Evolutionary conservation across 2,329 filamentous ascomycete genomes (phyloP).

Genomic region (Monilinia laxa): DNA sequence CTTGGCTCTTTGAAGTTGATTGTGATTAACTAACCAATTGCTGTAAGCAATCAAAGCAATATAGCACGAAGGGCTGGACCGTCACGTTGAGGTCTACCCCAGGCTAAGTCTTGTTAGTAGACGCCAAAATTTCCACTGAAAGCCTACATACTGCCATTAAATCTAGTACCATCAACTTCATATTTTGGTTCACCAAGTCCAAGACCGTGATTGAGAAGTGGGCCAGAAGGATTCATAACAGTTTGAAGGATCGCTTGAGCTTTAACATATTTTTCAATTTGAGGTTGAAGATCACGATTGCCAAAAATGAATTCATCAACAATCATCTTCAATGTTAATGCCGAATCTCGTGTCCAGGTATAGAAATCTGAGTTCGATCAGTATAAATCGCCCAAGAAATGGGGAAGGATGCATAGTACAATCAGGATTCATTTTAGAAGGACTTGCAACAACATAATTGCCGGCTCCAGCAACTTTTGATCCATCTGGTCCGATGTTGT

Average conservation of each 20-base stretch:
- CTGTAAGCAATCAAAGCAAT: slow-evolving; percentile 71
- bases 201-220: slow-evolving; percentile 44
- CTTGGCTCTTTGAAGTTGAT: slow-evolving; percentile 45
- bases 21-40: slow-evolving; percentile 68
- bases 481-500: slow-evolving; percentile 56
- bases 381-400: not conserved
- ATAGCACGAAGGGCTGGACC: slow-evolving; percentile 75
- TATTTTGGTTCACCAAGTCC: slow-evolving; percentile 73
- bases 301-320: slow-evolving; percentile 63
- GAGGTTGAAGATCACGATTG: slow-evolving; percentile 46
- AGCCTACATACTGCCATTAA: slow-evolving; percentile 49
- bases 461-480: slow-evolving; percentile 49
- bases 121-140: not conserved
- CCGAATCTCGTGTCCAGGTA: slow-evolving; percentile 75
- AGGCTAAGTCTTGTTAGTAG: slow-evolving; percentile 25
- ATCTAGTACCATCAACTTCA: slow-evolving; percentile 61
- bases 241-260: slow-evolving; percentile 60
- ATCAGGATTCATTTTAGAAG: slow-evolving; percentile 52
- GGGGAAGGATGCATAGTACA: slow-evolving; percentile 44
- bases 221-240: slow-evolving; percentile 54
- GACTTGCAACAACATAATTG: slow-evolving; percentile 56
- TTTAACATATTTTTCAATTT: slow-evolving; percentile 66
- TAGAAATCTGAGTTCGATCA: slow-evolving; percentile 59
- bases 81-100: slow-evolving; percentile 71
- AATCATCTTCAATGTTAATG: slow-evolving; percentile 68